Evolutionary conservation across 345 rosid species (phyloP), one percentile per base, ranked within the genome.

Genomic region (Ailanthus altissimus): DNA sequence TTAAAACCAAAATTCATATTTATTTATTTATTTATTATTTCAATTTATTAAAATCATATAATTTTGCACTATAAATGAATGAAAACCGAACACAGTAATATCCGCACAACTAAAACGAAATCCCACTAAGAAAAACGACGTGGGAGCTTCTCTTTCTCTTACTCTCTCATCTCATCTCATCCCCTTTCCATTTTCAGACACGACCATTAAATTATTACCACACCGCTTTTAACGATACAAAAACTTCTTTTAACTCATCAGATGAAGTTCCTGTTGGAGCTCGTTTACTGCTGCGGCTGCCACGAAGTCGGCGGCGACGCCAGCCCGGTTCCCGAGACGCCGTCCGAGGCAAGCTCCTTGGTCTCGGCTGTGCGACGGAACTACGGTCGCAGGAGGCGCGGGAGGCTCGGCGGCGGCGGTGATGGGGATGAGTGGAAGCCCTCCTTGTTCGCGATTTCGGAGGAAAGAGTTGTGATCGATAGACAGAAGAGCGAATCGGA

Each of bases 381-480:
- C 5, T 64, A 13, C 28, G 58, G 73, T 68, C 62, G 51, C 61
- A 81, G 67, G 84, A 76, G 86, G 78, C 66, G 81, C 57, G 81
- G 76, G 26, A 81, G 84, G 67, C 73, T 66, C 1, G 76, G 74
- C 76, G 49, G 81, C 75, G 74, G 80, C 15, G 64, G 43, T 16
- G 47, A 73, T 3, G 70, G 73, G 53, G 77, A 42, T 2, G 90
- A 90, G 72, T 92, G 94, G 97, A 87, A 78, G 79, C 98, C 98
- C 3, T 81, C 93, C 8, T 81, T 93, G 58, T 18, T 68, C 40
- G 77, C 87, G 38, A 93, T 93, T 76, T 85, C 91, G 0, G 98
- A 93, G 84, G 84, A 87, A 68, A 84, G 68, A 46, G 78, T 82
- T 75, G 79, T 43, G 74, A 70, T 58, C 59, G 81, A 70, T 40